phyloP scores from a whole-genome alignment of 1,284 basidiomycete genomes.

The Crepidotus sp. region DNA sequence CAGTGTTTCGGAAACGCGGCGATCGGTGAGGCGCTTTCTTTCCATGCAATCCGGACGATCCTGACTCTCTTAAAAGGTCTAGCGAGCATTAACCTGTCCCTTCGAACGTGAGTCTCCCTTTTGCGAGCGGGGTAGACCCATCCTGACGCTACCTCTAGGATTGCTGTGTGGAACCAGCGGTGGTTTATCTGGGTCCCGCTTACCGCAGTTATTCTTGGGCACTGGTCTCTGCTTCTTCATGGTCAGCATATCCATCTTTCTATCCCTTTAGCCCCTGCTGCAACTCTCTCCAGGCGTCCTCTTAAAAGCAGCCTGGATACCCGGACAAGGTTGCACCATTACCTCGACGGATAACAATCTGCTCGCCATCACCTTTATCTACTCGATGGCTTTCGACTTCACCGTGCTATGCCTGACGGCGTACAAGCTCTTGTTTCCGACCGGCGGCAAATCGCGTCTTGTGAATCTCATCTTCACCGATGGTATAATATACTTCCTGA shows the following conservation, averaged over 20 bases:
- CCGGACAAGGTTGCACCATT: slow-evolving; percentile 39
- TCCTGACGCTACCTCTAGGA: slow-evolving; percentile 5
- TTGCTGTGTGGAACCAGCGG: slow-evolving; percentile 18
- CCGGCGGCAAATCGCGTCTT: slow-evolving; percentile 30
- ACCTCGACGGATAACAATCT: slow-evolving; percentile 47
- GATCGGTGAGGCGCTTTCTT: slow-evolving; percentile 13
- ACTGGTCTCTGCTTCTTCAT: slow-evolving; percentile 69
- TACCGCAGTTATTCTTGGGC: slow-evolving; percentile 30
- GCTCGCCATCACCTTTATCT: slow-evolving; percentile 57
- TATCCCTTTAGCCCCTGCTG: background rate
- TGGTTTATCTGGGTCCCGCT: slow-evolving; percentile 13
- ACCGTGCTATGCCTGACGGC: slow-evolving; percentile 51
- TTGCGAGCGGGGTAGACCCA: background rate
- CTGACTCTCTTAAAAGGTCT: slow-evolving; percentile 32
- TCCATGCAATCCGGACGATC: background rate
- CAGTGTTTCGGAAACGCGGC: slow-evolving; percentile 33
- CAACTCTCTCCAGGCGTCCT: slow-evolving; percentile 38
- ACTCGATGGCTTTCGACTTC: slow-evolving; percentile 66
- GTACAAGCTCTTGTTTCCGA: slow-evolving; percentile 43
- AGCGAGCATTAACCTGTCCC: slow-evolving; percentile 70
- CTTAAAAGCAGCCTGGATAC: slow-evolving; percentile 46
- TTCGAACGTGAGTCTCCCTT: slow-evolving; percentile 50
- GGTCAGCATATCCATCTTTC: slow-evolving; percentile 28
- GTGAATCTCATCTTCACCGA: slow-evolving; percentile 60
- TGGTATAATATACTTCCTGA: slow-evolving; percentile 64